Conservation (phyloP, 2,329 filamentous ascomycete genomes). For the Zymoseptoria crescenta region DNA sequence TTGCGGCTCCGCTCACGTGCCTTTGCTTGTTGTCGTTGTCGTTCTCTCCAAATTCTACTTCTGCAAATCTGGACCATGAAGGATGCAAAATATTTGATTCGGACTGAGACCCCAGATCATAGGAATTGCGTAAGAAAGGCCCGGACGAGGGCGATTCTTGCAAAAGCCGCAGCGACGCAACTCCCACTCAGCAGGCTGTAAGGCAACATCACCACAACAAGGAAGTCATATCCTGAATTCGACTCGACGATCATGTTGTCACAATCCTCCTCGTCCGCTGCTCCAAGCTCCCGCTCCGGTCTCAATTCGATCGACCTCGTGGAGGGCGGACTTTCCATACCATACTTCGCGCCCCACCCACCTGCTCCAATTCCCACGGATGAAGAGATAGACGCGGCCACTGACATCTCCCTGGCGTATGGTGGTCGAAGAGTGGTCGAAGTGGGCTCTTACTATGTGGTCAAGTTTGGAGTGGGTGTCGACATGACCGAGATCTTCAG, state of each 20-base stretch:
- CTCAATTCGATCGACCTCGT: not conserved
- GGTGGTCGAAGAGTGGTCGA: not conserved
- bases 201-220: too few relatives aligned
- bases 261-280: too few relatives aligned
- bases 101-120: not conserved
- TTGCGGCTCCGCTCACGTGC: not conserved
- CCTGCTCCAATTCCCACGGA: constrained; percentile 1
- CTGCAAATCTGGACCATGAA: not conserved
- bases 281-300: too few relatives aligned
- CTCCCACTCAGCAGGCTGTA: too few relatives aligned
- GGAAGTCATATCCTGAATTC: too few relatives aligned
- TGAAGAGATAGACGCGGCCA: not conserved
- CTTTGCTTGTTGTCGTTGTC: not conserved
- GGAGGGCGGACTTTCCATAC: not conserved
- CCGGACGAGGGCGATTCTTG: too few relatives aligned
- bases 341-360: not conserved
- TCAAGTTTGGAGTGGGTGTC: constrained; percentile 1
- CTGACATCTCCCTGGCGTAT: not conserved
- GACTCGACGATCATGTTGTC: too few relatives aligned
- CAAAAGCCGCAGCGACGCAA: too few relatives aligned
- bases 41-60: not conserved
- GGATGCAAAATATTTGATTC: not conserved
- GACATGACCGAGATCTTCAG: not conserved
- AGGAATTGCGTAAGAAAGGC: too few relatives aligned
- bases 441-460: not conserved